Percentiles rank a stretch among this genome's conserved stretches.
Evolutionary conservation across 2,329 filamentous ascomycete species (phyloP).

Genomic region (Aureobasidium sp.): DNA sequence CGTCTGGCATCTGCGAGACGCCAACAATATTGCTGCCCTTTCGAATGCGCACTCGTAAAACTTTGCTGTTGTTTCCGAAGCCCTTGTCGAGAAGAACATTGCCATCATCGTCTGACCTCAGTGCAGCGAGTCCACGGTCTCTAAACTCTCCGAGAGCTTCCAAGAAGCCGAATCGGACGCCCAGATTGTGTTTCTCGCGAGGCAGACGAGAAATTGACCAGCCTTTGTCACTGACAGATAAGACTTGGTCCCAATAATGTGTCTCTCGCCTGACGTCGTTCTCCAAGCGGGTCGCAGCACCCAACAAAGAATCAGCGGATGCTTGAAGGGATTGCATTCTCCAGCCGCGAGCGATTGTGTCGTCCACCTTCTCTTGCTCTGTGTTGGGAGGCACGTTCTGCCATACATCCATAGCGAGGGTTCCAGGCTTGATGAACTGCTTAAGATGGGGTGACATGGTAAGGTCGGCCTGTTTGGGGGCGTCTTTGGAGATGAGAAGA

Average conservation of each 20-base stretch:
- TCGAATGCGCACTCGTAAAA: conserved; percentile 61
- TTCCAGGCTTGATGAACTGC: conserved; percentile 64
- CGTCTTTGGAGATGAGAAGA: conserved; percentile 73
- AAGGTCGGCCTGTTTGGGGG: conserved; percentile 59
- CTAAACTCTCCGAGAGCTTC: conserved; percentile 59
- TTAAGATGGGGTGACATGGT: conserved; percentile 67
- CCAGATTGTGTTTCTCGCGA: conserved; percentile 64
- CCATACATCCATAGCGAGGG: conserved; percentile 60
- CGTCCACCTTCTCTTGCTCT: conserved; percentile 30
- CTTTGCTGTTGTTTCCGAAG: conserved; percentile 48
- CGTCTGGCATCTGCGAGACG: conserved; percentile 34
- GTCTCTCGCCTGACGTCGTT: conserved; percentile 73
- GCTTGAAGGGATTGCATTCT: conserved; percentile 69
- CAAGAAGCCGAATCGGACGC: conserved; percentile 81
- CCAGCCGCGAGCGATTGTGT: conserved; percentile 58
- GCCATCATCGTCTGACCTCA: conserved; percentile 69
- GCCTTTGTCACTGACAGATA: conserved; percentile 72
- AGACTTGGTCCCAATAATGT: conserved; percentile 81
- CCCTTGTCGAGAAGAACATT: conserved; percentile 66
- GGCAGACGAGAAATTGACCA: conserved; percentile 81
- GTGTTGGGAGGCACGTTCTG: conserved; percentile 53
- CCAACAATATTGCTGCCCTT: conserved; percentile 54
- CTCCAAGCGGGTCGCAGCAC: conserved; percentile 64
- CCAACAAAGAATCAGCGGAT: conserved; percentile 65
- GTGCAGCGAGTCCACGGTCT: conserved; percentile 70